These are phyloP conservation scores for Pleurostoma richardsiae DNA, from an alignment of 2,329 filamentous ascomycete genomes.

Conservation along the genomic window DNA sequence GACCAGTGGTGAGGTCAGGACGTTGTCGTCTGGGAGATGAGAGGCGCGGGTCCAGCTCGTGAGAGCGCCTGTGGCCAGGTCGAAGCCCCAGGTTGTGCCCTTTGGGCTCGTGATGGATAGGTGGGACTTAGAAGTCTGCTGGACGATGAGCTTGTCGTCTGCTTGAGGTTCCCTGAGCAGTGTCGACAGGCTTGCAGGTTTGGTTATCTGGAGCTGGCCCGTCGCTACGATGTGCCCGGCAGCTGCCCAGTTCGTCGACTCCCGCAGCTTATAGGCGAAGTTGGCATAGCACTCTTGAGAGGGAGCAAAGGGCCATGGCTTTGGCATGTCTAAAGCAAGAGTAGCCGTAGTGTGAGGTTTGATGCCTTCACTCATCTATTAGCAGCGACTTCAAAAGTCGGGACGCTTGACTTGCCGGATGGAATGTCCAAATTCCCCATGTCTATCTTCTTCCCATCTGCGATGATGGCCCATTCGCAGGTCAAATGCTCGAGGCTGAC, in stretches of 20 bases:
- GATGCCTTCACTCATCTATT: conserved; percentile 23
- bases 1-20: conserved; percentile 37
- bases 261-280: conserved; percentile 37
- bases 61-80: conserved; percentile 35
- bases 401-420: conserved; percentile 20
- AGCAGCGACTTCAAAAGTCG: background rate
- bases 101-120: conserved; percentile 28
- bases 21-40: conserved; percentile 20
- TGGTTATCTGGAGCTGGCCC: conserved; percentile 36
- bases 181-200: conserved; percentile 3
- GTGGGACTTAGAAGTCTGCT: conserved; percentile 7
- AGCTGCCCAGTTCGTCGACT: conserved; percentile 44
- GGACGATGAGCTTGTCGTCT: background rate
- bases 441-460: conserved; percentile 28
- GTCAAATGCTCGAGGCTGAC: conserved; percentile 42
- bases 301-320: background rate
- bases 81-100: conserved; percentile 36
- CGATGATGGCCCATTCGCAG: conserved; percentile 35
- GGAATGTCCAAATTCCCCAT: conserved; percentile 34
- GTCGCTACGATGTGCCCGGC: conserved; percentile 47
- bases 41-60: conserved; percentile 31
- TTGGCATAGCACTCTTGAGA: conserved; percentile 38
- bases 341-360: conserved; percentile 34
- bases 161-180: background rate
- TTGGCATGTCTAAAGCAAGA: conserved; percentile 19